phyloP scores from a whole-genome alignment of 2,329 filamentous ascomycete genomes.

The Teratosphaeria pseudoeucalypti region DNA sequence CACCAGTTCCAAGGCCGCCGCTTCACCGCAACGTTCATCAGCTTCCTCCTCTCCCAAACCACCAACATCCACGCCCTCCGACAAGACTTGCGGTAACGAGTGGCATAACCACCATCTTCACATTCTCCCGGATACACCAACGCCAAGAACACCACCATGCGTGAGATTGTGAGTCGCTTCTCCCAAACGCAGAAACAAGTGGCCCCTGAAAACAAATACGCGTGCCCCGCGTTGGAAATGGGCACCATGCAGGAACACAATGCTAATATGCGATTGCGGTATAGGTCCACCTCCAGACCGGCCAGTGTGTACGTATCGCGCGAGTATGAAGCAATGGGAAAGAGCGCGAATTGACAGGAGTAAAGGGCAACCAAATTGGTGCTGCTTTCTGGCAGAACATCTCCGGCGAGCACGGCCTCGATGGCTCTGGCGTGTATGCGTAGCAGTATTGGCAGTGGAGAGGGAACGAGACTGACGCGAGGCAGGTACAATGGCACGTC shows the following conservation, averaged over 20 bases:
- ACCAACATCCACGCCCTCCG: not conserved
- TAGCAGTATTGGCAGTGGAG: not conserved
- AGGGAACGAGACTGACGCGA: conserved; percentile 16
- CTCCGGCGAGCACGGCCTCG: conserved; percentile 75
- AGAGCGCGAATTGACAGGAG: conserved; percentile 14
- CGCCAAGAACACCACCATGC: conserved; percentile 41
- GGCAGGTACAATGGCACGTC: conserved; percentile 90
- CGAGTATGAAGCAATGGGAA: not conserved
- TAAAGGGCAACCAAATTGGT: conserved; percentile 99
- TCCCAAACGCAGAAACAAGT: conserved; percentile 31
- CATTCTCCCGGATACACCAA: not conserved
- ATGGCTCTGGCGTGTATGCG: conserved; percentile 88
- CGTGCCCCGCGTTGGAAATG: conserved; percentile 33
- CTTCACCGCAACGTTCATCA: conserved; percentile 7
- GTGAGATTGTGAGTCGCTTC: conserved; percentile 48
- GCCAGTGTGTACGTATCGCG: conserved; percentile 76
- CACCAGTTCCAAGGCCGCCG: not conserved
- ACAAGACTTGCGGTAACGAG: conserved; percentile 4
- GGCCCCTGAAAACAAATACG: conserved; percentile 21
- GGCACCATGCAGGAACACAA: conserved; percentile 34
- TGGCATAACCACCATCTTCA: not conserved
- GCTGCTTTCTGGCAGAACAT: conserved; percentile 84
- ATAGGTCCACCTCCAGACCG: conserved; percentile 99
- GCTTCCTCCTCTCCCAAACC: conserved; percentile 1
- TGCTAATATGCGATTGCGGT: conserved; percentile 45